phyloP scores from a whole-genome alignment of 1,284 basidiomycete genomes.

The Fomitopsis palustris region DNA sequence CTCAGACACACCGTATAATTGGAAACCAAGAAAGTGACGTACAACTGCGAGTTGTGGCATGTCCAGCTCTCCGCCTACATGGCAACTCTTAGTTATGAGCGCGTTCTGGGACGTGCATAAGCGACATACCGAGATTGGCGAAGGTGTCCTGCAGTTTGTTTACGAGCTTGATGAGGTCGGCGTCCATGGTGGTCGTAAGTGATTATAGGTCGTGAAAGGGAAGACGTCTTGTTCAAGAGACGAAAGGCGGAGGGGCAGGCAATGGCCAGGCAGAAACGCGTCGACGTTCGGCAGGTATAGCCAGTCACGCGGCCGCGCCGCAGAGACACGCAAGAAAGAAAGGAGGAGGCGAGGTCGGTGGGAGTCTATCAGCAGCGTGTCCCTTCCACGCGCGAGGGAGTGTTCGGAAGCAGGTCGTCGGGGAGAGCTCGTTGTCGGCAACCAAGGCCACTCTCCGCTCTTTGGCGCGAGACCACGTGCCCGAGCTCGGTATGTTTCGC shows the following conservation, averaged over 20 bases:
- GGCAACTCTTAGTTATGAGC: constrained; percentile 9
- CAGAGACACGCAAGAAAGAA: background rate
- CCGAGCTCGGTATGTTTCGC: background rate
- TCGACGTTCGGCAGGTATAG: constrained; percentile 7
- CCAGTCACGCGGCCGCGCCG: background rate
- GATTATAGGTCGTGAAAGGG: background rate
- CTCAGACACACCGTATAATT: background rate
- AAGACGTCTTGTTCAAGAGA: background rate
- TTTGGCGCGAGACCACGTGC: background rate
- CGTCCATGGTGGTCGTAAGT: constrained; percentile 60
- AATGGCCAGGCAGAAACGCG: constrained; percentile 7
- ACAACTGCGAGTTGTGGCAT: constrained; percentile 85
- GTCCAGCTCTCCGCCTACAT: constrained; percentile 75
- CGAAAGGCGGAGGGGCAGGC: background rate
- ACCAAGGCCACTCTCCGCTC: background rate
- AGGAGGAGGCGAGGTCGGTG: background rate
- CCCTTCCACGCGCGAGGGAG: background rate
- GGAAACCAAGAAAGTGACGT: constrained; percentile 12
- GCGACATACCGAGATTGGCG: constrained; percentile 67
- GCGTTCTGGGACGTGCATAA: background rate
- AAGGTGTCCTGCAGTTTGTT: constrained; percentile 94
- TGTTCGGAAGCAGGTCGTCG: background rate
- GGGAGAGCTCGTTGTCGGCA: background rate
- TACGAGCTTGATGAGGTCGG: constrained; percentile 92
- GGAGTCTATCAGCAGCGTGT: background rate